A percentile compares a stretch with the other conserved stretches of the same genome.
These are phyloP conservation scores for Phytophthora quininea DNA, from an alignment of 352 stramenopile genomes.

Conservation along the genomic window DNA sequence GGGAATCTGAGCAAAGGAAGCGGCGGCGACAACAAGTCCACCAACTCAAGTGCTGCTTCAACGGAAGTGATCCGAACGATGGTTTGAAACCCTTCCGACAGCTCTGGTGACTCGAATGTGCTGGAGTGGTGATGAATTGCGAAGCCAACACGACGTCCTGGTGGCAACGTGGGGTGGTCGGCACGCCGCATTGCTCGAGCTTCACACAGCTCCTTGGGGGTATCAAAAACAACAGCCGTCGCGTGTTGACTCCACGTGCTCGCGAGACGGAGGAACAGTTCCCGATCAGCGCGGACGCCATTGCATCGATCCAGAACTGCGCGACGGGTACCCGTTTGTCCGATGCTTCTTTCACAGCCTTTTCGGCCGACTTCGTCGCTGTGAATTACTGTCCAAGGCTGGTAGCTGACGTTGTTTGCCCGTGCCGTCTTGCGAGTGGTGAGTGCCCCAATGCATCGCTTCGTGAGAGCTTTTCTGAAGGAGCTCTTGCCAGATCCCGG, in stretches of 20 bases:
- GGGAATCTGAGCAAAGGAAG: constrained; percentile 67
- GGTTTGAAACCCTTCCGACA: constrained; percentile 56
- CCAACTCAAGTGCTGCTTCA: constrained; percentile 44
- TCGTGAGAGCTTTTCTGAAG: constrained; percentile 55
- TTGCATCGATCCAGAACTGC: constrained; percentile 70
- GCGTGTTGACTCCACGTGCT: constrained; percentile 57
- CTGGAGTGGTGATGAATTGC: constrained; percentile 53
- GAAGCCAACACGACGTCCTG: constrained; percentile 43
- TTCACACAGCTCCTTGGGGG: constrained; percentile 45
- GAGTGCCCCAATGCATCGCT: constrained; percentile 30
- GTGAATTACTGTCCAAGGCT: constrained; percentile 52
- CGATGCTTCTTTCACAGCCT: constrained; percentile 31
- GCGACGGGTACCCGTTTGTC: constrained; percentile 38
- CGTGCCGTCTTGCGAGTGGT: constrained; percentile 7
- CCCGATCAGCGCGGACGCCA: constrained; percentile 45
- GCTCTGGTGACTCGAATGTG: constrained; percentile 42
- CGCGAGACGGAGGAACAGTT: constrained; percentile 49
- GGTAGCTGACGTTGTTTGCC: constrained; percentile 9
- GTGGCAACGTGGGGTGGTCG: constrained; percentile 49
- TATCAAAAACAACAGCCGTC: constrained; percentile 70
- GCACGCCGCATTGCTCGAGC: constrained; percentile 50
- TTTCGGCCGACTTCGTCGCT: constrained; percentile 56
- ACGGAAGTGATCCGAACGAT: constrained; percentile 59
- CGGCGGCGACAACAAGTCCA: constrained; percentile 38
- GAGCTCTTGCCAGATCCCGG: constrained; percentile 67